Conservation (phyloP, 495 filamentous ascomycete species). For the Annulohypoxylon stygium region DNA sequence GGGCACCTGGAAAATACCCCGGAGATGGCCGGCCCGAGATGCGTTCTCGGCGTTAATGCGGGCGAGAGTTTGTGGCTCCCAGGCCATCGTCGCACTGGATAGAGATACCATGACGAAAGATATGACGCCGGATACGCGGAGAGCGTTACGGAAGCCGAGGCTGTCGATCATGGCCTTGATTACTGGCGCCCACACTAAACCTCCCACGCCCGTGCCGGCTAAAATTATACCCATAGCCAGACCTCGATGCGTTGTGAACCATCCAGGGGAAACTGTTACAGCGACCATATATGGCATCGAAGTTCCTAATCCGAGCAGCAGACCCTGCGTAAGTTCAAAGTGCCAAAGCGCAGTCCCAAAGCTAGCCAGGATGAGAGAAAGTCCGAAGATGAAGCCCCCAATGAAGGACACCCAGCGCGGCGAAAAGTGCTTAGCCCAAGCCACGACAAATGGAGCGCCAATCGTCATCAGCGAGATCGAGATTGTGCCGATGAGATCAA, state of each 20-base stretch:
- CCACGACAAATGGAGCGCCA: background rate
- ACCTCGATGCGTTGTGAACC: background rate
- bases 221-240: background rate
- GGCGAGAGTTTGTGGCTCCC: constrained; percentile 3
- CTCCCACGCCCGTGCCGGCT: background rate
- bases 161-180: background rate
- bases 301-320: background rate
- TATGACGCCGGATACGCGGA: constrained; percentile 4
- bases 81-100: background rate
- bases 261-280: background rate
- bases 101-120: background rate
- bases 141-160: constrained; percentile 4
- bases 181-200: background rate
- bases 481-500: constrained; percentile 9
- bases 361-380: background rate
- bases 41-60: constrained; percentile 4
- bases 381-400: background rate
- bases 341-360: background rate
- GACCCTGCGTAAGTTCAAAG: constrained; percentile 1
- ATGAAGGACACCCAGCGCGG: constrained; percentile 2
- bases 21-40: background rate
- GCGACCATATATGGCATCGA: constrained; percentile 10
- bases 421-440: constrained; percentile 6
- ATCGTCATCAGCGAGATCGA: constrained; percentile 15
- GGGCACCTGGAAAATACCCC: background rate